A percentile compares a stretch with the other conserved stretches of the same genome.
These are phyloP conservation scores for Geranomyces variabilis DNA, from an alignment of 192 early-diverging fungal genomes.

Conservation along the genomic window DNA sequence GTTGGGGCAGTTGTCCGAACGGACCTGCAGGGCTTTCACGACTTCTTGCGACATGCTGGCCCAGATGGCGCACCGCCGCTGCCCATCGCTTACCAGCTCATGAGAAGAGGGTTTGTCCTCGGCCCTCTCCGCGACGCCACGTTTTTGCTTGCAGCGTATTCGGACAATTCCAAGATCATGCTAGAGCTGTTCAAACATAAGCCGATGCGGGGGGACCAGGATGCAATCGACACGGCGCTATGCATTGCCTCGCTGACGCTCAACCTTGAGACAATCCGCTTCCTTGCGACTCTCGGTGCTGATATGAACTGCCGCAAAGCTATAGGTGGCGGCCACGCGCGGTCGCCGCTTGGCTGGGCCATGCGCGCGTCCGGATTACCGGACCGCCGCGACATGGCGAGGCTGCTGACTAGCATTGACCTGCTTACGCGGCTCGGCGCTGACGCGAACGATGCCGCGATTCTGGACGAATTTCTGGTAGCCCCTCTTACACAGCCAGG, in stretches of 20 bases:
- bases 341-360: conserved; percentile 4
- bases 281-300: background rate
- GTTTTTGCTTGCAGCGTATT: background rate
- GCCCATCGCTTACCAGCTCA: background rate
- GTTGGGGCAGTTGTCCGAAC: background rate
- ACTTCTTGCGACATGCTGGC: background rate
- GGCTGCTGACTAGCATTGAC: background rate
- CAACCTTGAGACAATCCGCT: background rate
- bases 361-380: background rate
- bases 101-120: conserved; percentile 8
- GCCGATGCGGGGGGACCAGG: background rate
- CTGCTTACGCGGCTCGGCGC: background rate
- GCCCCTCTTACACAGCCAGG: background rate
- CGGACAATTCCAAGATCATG: background rate
- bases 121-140: conserved; percentile 12
- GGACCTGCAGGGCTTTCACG: background rate
- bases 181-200: background rate
- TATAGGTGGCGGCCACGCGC: background rate
- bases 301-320: conserved; percentile 12
- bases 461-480: conserved; percentile 1
- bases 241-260: background rate
- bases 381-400: background rate
- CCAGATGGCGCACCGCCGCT: background rate
- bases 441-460: background rate
- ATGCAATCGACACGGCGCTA: conserved; percentile 10